Evolutionary conservation across 305 asterid genomes (phyloP).

Genomic region (Fraxinus greggii): DNA sequence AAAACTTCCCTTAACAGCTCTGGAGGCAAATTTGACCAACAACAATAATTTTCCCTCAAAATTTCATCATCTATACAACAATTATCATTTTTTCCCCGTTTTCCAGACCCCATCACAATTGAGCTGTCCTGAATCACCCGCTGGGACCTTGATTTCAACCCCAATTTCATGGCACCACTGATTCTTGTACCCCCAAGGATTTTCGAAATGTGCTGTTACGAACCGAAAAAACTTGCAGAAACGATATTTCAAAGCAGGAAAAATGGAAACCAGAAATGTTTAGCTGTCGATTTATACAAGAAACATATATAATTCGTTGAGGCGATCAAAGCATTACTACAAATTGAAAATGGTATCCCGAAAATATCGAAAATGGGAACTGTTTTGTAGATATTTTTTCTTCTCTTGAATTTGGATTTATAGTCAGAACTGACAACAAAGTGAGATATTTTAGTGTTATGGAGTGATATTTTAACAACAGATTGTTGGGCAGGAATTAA

Average conservation of each 20-base stretch:
- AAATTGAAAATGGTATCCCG: background rate
- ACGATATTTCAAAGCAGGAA: slow-evolving; percentile 5
- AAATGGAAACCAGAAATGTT: background rate
- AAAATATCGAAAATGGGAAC: background rate
- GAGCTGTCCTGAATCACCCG: slow-evolving; percentile 78
- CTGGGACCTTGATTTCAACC: slow-evolving; percentile 67
- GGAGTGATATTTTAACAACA: no score
- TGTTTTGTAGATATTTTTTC: background rate
- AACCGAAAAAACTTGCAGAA: background rate
- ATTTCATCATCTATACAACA: slow-evolving; percentile 28
- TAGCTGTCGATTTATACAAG: background rate
- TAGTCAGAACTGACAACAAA: background rate
- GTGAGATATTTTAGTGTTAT: background rate
- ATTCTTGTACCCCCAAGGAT: slow-evolving; percentile 16
- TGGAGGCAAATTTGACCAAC: slow-evolving; percentile 64
- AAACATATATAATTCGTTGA: background rate
- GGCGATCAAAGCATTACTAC: background rate
- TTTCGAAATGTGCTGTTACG: slow-evolving; percentile 10
- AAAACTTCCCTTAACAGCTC: slow-evolving; percentile 77
- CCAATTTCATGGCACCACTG: slow-evolving; percentile 42
- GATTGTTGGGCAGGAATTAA: no score
- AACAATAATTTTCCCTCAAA: slow-evolving; percentile 35
- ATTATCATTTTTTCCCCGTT: slow-evolving; percentile 25
- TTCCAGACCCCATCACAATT: slow-evolving; percentile 46
- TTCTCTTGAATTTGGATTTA: background rate